A percentile compares a stretch with the other conserved stretches of the same genome.
phyloP scores from a whole-genome alignment of 2,329 filamentous ascomycete species.

The Paracoccidioides lutzii region DNA sequence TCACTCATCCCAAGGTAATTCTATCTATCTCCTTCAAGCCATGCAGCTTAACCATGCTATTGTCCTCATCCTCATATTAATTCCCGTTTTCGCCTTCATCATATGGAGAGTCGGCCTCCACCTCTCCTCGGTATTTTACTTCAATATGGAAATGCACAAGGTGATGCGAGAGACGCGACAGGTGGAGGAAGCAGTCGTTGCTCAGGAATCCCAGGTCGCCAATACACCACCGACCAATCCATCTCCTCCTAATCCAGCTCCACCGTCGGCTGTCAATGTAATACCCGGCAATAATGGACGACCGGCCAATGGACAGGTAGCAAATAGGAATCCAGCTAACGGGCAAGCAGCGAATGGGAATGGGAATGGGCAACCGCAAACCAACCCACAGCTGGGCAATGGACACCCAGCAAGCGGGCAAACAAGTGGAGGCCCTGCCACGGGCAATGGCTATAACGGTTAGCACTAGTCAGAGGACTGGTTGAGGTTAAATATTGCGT shows the following conservation, averaged over 20 bases:
- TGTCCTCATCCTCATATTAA: slow-evolving; percentile 15
- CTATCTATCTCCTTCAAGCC: not conserved
- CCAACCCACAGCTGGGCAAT: not conserved
- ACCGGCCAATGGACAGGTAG: not conserved
- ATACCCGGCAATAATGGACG: not conserved
- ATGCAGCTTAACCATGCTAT: slow-evolving; percentile 16
- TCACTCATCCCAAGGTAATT: not conserved
- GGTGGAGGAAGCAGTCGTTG: slow-evolving; percentile 10
- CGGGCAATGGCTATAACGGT: not conserved
- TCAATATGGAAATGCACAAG: slow-evolving; percentile 6
- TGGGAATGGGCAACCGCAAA: not conserved
- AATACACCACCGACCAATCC: slow-evolving; percentile 1
- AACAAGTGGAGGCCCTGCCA: not conserved
- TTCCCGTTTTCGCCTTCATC: slow-evolving; percentile 13
- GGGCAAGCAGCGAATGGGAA: not conserved
- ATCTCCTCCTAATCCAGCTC: not conserved
- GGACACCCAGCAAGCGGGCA: not conserved
- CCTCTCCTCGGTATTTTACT: slow-evolving; percentile 5
- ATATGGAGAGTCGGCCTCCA: slow-evolving; percentile 15
- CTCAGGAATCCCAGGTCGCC: not conserved
- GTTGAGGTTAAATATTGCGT: not conserved
- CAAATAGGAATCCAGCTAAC: not conserved
- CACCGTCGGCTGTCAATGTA: not conserved
- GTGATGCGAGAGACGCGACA: slow-evolving; percentile 12
- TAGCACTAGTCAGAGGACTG: not conserved